Evolutionary conservation across 2,329 filamentous ascomycete species (phyloP).

Genomic region (Ascochyta koolunga): DNA sequence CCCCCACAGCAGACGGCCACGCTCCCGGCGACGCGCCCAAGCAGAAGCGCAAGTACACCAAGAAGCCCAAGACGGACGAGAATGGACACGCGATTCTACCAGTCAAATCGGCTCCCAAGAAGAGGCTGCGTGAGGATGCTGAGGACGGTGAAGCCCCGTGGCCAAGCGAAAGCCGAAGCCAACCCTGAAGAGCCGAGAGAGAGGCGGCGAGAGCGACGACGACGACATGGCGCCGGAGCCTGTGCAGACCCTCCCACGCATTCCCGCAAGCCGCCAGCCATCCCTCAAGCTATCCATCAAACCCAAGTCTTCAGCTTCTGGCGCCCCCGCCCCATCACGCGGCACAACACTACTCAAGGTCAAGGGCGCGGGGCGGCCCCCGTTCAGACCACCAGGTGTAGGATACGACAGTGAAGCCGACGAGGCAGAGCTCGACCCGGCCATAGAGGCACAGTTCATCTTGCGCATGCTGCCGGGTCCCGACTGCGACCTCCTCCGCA

Average conservation of each 20-base stretch:
- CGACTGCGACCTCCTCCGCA: constrained; percentile 81
- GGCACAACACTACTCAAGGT: constrained; percentile 40
- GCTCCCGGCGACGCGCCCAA: constrained; percentile 45
- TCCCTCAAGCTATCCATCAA: constrained; percentile 44
- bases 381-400: constrained; percentile 70
- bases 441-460: constrained; percentile 88
- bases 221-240: constrained; percentile 29
- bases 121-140: constrained; percentile 46
- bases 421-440: constrained; percentile 84
- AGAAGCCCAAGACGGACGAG: constrained; percentile 47
- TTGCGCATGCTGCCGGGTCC: constrained; percentile 86
- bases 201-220: constrained; percentile 31
- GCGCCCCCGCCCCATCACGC: constrained; percentile 18
- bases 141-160: constrained; percentile 35
- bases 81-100: constrained; percentile 31
- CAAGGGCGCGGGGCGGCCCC: constrained; percentile 43
- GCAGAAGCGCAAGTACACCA: constrained; percentile 52
- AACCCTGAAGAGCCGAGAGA: constrained; percentile 40
- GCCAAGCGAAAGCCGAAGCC: constrained; percentile 46
- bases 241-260: constrained; percentile 9
- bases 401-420: constrained; percentile 97
- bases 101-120: constrained; percentile 39
- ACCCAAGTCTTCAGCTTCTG: constrained; percentile 29
- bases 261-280: constrained; percentile 24
- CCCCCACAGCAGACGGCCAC: constrained; percentile 31